A percentile compares a stretch with the other conserved stretches of the same genome.
Conservation (phyloP, 768 basidiomycete genomes). For the Leccinellum albellum region DNA sequence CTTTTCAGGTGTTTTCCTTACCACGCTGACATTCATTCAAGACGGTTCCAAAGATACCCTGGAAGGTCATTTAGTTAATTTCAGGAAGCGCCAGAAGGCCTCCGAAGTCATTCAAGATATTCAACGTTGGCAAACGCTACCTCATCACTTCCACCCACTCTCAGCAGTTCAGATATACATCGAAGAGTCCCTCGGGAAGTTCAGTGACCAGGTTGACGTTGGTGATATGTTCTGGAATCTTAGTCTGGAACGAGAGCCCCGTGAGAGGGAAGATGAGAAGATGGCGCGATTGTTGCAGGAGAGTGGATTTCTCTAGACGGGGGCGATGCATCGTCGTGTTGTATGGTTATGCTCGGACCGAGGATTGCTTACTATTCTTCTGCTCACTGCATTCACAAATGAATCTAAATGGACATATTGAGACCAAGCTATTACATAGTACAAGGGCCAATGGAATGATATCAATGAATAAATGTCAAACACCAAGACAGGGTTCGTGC, state of each 20-base stretch:
- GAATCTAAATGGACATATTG: neutral
- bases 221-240: constrained; percentile 81
- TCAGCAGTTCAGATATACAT: constrained; percentile 69
- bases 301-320: constrained; percentile 71
- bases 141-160: constrained; percentile 80
- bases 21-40: constrained; percentile 95
- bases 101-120: constrained; percentile 98
- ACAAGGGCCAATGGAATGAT: neutral
- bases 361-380: constrained; percentile 14
- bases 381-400: neutral
- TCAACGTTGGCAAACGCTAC: constrained; percentile 89
- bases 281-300: constrained; percentile 89
- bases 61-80: constrained; percentile 81
- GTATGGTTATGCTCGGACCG: constrained; percentile 17
- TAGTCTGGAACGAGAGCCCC: constrained; percentile 84
- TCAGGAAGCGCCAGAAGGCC: constrained; percentile 90
- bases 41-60: constrained; percentile 91
- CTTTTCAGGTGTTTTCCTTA: constrained; percentile 83
- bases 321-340: constrained; percentile 10
- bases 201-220: constrained; percentile 61
- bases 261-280: constrained; percentile 95
- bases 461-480: neutral
- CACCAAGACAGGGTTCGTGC: neutral
- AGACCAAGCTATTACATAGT: neutral
- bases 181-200: constrained; percentile 71